Base-by-base conservation (phyloP, 2,329 filamentous ascomycete genomes). In the Xylaria sp. region DNA sequence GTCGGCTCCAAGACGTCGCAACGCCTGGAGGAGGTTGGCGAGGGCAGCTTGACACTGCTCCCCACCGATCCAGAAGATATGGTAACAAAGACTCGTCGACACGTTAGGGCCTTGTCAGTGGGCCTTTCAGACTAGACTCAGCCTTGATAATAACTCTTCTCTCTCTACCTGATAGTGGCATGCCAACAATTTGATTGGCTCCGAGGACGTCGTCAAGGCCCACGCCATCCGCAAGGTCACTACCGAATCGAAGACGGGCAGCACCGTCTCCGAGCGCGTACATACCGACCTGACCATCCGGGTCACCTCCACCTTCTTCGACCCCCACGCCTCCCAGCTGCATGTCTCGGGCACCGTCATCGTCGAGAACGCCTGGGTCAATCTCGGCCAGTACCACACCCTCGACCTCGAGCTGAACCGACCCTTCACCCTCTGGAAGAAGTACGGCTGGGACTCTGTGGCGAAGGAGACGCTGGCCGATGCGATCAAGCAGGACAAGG, bases 371-470 rank as follows among this genome's bases (percentile, higher is more conserved):
- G 79, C 81, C 39, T 81, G 84, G 68, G 86, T 87, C 65, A 80
- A 81, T 71, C 76, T 86, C 50, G 87, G 87, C 60, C 83, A 87
- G 68, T 84, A 88, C 74, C 87, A 89, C 75, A 89, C 87, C 1
- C 83, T 89, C 71, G 95, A 98, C 73, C 86, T 99, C 54, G 95
- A 98, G 78, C 85, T 97, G 66, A 90, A 96, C 75, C 88, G 94
- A 50, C 90, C 94, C 59, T 98, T 98, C 75, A 95, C 92, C 6
- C 79, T 99, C 7, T 92, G 94, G 82, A 98, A 98, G 81, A 87
- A 88, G 47, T 83, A 89, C 8, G 90, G 94, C 50, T 99, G 96
- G 96, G 96, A 99, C 80, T 94, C 92, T 73, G 90, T 99, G 11
- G 93, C 94, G 3, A 83, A 91, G 56, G 90, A 92, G 67, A 91